Base-by-base conservation (phyloP, 805 yeast genomes). In the Zygosaccharomyces bisporus region DNA sequence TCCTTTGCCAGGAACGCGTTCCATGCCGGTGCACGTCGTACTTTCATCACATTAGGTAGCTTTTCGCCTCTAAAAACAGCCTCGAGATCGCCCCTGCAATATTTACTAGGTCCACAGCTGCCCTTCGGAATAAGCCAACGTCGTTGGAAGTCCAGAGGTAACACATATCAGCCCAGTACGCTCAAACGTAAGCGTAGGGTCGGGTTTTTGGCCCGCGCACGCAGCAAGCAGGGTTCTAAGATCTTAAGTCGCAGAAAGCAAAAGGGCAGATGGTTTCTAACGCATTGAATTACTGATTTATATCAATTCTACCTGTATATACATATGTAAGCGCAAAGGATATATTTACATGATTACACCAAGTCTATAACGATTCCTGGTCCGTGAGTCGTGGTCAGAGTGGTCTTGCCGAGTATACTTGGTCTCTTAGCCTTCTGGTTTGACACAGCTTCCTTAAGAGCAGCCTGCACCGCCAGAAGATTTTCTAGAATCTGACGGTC, bases 161-260 rank as follows among this genome's bases (percentile, higher is more conserved):
- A 87, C 70, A 87, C 96, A 14, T 91, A 84, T 68, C 97, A 91
- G 68, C 99, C 99, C 41, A 83, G 88, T 49, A 88, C 95, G 4
- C 71, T 87, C 51, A 87, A 86, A 64, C 77, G 98, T 64, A 93
- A 93, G 73, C 82, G 96, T 66, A 80, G 85, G 25, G 74, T 85
- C 46, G 99, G 99, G 0, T 93, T 90, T 57, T 73, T 93, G 62
- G 88, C 95, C 9, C 79, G 97, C 63, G 77, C 84, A 67, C 79
- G 81, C 60, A 68, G 84, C 5, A 77, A 75, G 56, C 75, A 78
- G 29, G 97, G 97, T 6, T 77, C 91, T 54, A 86, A 81, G 61
- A 77, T 93, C 30, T 68, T 93, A 45, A 77, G 77, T 43, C 77
- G 91, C 63, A 79, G 98, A 68, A 81, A 71, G 57, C 83, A 79